These are phyloP conservation scores for Cyberlindnera maritima DNA, from an alignment of 805 yeast species.

Conservation along the genomic window DNA sequence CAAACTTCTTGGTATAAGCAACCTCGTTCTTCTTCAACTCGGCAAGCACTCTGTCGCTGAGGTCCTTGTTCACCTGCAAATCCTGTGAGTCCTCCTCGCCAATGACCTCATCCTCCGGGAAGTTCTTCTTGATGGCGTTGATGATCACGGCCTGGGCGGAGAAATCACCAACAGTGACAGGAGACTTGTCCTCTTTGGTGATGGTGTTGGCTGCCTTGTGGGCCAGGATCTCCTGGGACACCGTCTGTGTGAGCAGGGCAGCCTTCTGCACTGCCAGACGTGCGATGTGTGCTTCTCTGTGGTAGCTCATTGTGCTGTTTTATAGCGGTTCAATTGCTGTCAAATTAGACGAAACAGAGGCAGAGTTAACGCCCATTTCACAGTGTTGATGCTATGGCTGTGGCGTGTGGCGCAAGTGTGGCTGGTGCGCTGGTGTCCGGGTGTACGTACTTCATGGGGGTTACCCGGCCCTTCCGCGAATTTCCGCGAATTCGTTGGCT, in stretches of 20 bases:
- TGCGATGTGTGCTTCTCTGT: slow-evolving; percentile 74
- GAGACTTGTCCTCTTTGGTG: slow-evolving; percentile 80
- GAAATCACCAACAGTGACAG: slow-evolving; percentile 95
- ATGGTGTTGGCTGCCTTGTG: slow-evolving; percentile 51
- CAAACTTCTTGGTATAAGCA: slow-evolving; percentile 33
- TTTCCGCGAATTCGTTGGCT: background rate
- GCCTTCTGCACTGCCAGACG: slow-evolving; percentile 90
- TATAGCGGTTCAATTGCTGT: background rate
- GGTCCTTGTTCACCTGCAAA: slow-evolving; percentile 48
- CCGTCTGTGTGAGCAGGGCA: slow-evolving; percentile 64
- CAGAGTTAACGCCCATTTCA: no score
- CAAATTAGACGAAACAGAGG: no score
- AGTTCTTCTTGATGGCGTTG: slow-evolving; percentile 72
- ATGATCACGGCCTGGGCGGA: slow-evolving; percentile 94
- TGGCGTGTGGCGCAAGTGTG: slow-evolving; percentile 7
- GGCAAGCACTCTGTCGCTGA: slow-evolving; percentile 54
- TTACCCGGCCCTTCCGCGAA: slow-evolving; percentile 1
- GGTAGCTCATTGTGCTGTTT: slow-evolving; percentile 40
- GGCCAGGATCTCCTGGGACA: slow-evolving; percentile 53
- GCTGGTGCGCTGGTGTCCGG: slow-evolving; percentile 6
- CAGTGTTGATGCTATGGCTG: background rate
- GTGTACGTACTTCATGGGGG: background rate
- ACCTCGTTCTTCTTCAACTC: slow-evolving; percentile 55
- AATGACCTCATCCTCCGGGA: slow-evolving; percentile 83
- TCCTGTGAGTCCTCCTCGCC: slow-evolving; percentile 90